Evolutionary conservation across 352 stramenopile species (phyloP).

Genomic region (Phytophthora cajani): DNA sequence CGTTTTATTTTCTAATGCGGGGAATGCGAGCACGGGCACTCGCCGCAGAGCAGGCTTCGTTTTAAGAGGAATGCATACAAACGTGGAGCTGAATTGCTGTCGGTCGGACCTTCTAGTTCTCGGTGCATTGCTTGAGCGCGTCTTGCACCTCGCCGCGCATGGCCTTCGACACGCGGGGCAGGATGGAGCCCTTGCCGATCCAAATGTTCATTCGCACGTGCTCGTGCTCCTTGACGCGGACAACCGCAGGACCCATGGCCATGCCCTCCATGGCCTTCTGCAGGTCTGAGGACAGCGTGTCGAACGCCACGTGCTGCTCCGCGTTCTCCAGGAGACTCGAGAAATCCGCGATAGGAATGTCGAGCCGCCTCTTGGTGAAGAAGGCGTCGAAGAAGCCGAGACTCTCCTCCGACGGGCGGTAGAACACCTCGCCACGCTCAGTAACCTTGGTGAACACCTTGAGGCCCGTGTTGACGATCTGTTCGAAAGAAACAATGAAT

Average conservation of each 20-base stretch:
- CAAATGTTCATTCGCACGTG: slow-evolving; percentile 79
- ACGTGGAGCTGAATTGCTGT: slow-evolving; percentile 6
- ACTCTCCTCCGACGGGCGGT: slow-evolving; percentile 88
- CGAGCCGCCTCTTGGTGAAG: slow-evolving; percentile 83
- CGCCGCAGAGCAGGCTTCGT: slow-evolving; percentile 11
- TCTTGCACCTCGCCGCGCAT: slow-evolving; percentile 64
- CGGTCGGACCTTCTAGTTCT: slow-evolving; percentile 12
- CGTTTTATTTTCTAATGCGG: slow-evolving; percentile 81
- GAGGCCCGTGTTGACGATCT: slow-evolving; percentile 94
- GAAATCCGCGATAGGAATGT: slow-evolving; percentile 54
- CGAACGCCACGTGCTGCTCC: slow-evolving; percentile 66
- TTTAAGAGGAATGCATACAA: not conserved
- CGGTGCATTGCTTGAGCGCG: slow-evolving; percentile 38
- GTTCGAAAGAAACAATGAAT: slow-evolving; percentile 4
- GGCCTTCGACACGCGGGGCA: slow-evolving; percentile 81
- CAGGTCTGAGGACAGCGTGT: slow-evolving; percentile 43
- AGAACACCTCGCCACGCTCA: slow-evolving; percentile 73
- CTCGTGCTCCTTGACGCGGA: slow-evolving; percentile 45
- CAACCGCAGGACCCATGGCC: slow-evolving; percentile 65
- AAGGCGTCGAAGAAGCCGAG: slow-evolving; percentile 87
- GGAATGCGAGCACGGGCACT: slow-evolving; percentile 52
- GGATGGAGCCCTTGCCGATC: slow-evolving; percentile 71
- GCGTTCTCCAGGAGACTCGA: slow-evolving; percentile 48
- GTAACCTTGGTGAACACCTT: slow-evolving; percentile 89
- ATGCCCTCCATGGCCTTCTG: slow-evolving; percentile 44